Conservation (phyloP, 2,329 filamentous ascomycete species). For the Phaeosphaeria sp. region DNA sequence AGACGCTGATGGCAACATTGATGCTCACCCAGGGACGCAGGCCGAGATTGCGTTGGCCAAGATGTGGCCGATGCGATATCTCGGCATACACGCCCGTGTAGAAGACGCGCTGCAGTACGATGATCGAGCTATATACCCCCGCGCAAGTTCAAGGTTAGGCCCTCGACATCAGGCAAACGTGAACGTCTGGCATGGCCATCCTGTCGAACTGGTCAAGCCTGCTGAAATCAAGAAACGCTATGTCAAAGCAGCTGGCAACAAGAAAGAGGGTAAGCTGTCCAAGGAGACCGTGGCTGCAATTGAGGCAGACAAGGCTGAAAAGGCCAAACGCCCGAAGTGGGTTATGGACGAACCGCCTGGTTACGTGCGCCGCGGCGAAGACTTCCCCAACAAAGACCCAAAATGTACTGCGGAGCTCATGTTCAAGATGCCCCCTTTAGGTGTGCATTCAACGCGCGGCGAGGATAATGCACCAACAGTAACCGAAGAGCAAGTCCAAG, state of each 20-base stretch:
- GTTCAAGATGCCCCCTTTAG: slow-evolving; percentile 74
- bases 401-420: slow-evolving; percentile 76
- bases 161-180: slow-evolving; percentile 91
- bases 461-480: slow-evolving; percentile 51
- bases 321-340: slow-evolving; percentile 88
- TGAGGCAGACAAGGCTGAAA: slow-evolving; percentile 80
- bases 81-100: slow-evolving; percentile 93
- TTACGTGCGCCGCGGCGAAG: slow-evolving; percentile 84
- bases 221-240: slow-evolving; percentile 82
- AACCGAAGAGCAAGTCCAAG: slow-evolving; percentile 69
- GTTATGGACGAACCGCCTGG: slow-evolving; percentile 89
- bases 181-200: slow-evolving; percentile 80
- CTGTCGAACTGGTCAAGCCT: slow-evolving; percentile 89
- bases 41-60: slow-evolving; percentile 93
- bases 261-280: slow-evolving; percentile 77
- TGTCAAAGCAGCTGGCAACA: slow-evolving; percentile 65
- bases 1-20: slow-evolving; percentile 58
- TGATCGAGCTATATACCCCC: slow-evolving; percentile 89
- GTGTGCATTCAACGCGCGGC: slow-evolving; percentile 55
- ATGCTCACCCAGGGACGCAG: slow-evolving; percentile 71
- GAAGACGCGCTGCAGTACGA: slow-evolving; percentile 97
- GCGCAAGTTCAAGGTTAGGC: slow-evolving; percentile 89
- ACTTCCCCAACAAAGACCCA: slow-evolving; percentile 73
- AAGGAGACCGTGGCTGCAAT: slow-evolving; percentile 81
- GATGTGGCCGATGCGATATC: slow-evolving; percentile 94